Evolutionary conservation across 2,329 filamentous ascomycete species (phyloP), one percentile per base, ranked within the genome.

Genomic region (Colletotrichum sp.): DNA sequence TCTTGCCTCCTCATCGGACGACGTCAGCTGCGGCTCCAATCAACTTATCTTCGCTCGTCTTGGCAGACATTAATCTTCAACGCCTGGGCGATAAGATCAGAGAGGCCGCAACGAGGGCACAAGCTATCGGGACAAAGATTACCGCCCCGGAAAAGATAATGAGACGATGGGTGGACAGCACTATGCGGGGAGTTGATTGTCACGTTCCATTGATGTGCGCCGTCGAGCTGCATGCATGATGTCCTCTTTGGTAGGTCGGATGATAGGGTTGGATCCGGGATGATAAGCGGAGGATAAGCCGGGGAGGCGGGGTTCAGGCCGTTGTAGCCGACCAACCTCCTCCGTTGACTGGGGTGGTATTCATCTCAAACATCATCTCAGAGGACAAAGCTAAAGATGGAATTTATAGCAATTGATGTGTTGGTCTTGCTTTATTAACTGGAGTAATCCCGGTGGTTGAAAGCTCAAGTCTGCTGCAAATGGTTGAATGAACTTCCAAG

Each of bases 161-260:
- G n/a, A 68, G 61, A 25, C 34, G 67, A 13, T 28, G 48, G 25
- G 16, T 9, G 7, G 9, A 39, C 15, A 25, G 15, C 12, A 43
- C 7, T 32, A n/a, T n/a, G 55, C 72, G 48, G 69, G 72, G 62
- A 62, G 66, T 9, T 36, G 69, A 34, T 62, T 22, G 58, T 60
- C n/a, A 75, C 55, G 69, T 64, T 58, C 32, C 72, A 62, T 71
- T 62, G 39, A 18, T 18, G 6, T 32, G 39, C 58, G 71, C 66
- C 56, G 71, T 28, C 18, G n/a, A 55, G 61, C 62, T 66, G 72
- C 72, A 62, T 72, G 36, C 72, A 62, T 72, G 36, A 32, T 48
- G 34, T 32, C 52, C 48, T 74, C 22, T 43, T 62, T 34, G 61
- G n/a, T 8, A 55, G 7, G 55, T 55, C 55, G 36, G 34, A n/a